These are phyloP conservation scores for Westerdykella ornata DNA, from an alignment of 2,329 filamentous ascomycete species.

Conservation along the genomic window DNA sequence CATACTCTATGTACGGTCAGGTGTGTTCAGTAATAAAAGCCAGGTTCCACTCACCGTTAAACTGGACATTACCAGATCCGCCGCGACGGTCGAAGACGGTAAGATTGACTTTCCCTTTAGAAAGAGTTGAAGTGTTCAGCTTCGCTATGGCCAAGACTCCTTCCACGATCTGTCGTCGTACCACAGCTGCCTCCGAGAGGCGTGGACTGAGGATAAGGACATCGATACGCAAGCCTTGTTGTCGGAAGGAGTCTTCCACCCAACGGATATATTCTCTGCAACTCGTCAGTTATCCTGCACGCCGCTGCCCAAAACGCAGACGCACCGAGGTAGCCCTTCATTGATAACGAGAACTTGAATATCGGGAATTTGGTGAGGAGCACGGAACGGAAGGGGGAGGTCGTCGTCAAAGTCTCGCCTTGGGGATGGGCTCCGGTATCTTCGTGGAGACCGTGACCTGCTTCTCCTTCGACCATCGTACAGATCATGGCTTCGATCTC, in stretches of 20 bases:
- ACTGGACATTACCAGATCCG: slow-evolving; percentile 69
- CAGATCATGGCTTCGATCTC: slow-evolving; percentile 41
- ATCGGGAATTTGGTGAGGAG: slow-evolving; percentile 72
- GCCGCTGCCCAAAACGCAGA: not conserved
- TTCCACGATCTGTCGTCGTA: slow-evolving; percentile 78
- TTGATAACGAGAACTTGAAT: slow-evolving; percentile 81
- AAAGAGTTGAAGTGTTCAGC: slow-evolving; percentile 63
- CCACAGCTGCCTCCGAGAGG: slow-evolving; percentile 68
- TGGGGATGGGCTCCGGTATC: slow-evolving; percentile 65
- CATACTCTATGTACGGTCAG: slow-evolving; percentile 57
- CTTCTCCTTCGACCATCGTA: slow-evolving; percentile 48
- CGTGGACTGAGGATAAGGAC: slow-evolving; percentile 73
- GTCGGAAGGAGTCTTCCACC: slow-evolving; percentile 69
- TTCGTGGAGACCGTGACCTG: slow-evolving; percentile 64
- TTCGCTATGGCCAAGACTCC: slow-evolving; percentile 81
- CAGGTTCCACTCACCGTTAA: slow-evolving; percentile 52
- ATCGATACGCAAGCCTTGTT: slow-evolving; percentile 65
- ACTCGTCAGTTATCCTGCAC: not conserved
- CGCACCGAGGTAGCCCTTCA: slow-evolving; percentile 48
- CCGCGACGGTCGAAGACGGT: slow-evolving; percentile 78
- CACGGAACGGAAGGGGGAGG: slow-evolving; percentile 66
- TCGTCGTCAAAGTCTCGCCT: slow-evolving; percentile 53
- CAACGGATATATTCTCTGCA: slow-evolving; percentile 68
- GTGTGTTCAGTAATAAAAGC: not conserved
- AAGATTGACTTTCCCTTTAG: slow-evolving; percentile 65